Conservation (phyloP, 345 rosid genomes). For the Streptanthus diversifolius region DNA sequence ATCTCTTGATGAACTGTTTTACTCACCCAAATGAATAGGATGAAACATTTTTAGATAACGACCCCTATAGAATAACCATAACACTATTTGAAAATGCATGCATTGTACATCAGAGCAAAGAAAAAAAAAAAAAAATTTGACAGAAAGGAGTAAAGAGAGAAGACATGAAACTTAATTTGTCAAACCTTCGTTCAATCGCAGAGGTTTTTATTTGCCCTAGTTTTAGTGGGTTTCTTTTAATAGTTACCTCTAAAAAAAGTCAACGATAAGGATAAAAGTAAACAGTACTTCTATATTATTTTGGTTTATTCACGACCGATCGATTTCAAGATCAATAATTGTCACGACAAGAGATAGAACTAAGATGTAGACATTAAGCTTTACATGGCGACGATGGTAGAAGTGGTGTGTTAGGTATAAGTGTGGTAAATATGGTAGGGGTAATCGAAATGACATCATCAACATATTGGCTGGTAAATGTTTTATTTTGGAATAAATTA, state of each 20-base stretch:
- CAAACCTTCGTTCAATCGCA: constrained; percentile 25
- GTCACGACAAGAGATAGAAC: constrained; percentile 28
- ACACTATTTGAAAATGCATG: constrained; percentile 16
- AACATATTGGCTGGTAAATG: background rate
- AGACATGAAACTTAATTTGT: constrained; percentile 19
- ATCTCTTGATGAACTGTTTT: constrained; percentile 16
- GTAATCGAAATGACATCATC: background rate
- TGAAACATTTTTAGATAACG: constrained; percentile 10
- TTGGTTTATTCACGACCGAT: constrained; percentile 15
- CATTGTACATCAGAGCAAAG: constrained; percentile 1
- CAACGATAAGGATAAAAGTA: constrained; percentile 28
- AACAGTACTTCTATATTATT: constrained; percentile 29
- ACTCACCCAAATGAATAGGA: constrained; percentile 12
- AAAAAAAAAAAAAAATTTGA: no score
- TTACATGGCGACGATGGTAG: constrained; percentile 15
- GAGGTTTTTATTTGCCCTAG: constrained; percentile 22
- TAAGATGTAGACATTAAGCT: constrained; percentile 24
- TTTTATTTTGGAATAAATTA: background rate
- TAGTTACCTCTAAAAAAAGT: constrained; percentile 19
- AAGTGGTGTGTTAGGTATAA: constrained; percentile 18
- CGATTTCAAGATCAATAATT: constrained; percentile 24
- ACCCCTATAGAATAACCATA: constrained; percentile 5
- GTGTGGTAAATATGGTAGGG: constrained; percentile 12
- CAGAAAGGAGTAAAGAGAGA: constrained; percentile 9
- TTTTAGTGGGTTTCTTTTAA: constrained; percentile 27